Percentiles rank a stretch among this genome's conserved stretches.
phyloP scores from a whole-genome alignment of 345 rosid genomes.

The Noccaea bulbosa region DNA sequence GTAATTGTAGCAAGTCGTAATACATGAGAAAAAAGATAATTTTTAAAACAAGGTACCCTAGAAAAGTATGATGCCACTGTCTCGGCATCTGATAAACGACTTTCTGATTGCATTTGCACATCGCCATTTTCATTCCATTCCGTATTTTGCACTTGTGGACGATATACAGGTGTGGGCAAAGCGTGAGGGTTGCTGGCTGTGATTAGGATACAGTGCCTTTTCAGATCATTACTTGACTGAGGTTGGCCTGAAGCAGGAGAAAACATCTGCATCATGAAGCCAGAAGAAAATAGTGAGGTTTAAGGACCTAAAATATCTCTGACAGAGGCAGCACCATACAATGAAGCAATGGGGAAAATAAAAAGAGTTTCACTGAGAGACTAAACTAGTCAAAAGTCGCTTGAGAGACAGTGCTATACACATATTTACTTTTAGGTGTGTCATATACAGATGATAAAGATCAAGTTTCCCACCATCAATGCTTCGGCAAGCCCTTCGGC shows the following conservation, averaged over 20 bases:
- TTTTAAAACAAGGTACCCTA: conserved; percentile 50
- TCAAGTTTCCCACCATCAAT: conserved; percentile 63
- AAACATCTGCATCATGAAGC: conserved; percentile 67
- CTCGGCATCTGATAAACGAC: conserved; percentile 88
- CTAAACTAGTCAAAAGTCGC: conserved; percentile 19
- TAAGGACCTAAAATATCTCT: conserved; percentile 13
- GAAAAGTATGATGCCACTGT: conserved; percentile 76
- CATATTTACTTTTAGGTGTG: conserved; percentile 12
- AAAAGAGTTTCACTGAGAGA: neutral
- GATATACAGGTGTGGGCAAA: conserved; percentile 92
- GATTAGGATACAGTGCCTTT: conserved; percentile 88
- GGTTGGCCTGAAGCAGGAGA: conserved; percentile 65
- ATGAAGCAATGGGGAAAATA: neutral
- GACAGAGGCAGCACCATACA: conserved; percentile 25
- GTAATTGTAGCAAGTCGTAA: conserved; percentile 3
- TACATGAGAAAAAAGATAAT: neutral
- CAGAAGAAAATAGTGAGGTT: conserved; percentile 39
- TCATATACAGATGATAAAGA: conserved; percentile 14
- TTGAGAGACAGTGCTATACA: conserved; percentile 8
- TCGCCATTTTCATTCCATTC: conserved; percentile 69
- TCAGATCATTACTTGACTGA: conserved; percentile 67
- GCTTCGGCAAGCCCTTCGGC: conserved; percentile 99
- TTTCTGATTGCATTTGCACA: conserved; percentile 59
- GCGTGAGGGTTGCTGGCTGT: conserved; percentile 92
- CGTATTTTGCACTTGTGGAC: conserved; percentile 65